These are phyloP conservation scores for Bidens hawaiensis DNA, from an alignment of 140 eudicot genomes.

Conservation along the genomic window DNA sequence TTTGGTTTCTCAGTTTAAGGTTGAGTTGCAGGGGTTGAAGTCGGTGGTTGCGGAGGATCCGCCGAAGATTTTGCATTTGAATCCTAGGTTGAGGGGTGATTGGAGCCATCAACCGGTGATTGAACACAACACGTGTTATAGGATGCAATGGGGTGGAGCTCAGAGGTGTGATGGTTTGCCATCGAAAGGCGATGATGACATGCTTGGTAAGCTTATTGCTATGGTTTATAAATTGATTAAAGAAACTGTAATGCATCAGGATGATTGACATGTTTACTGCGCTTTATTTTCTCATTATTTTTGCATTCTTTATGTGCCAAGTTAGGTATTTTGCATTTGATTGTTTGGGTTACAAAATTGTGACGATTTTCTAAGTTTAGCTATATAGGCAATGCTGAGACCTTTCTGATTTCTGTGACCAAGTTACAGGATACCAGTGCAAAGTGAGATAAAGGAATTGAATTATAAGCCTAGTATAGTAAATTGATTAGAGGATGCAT, in stretches of 20 bases:
- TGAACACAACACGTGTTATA: slow-evolving; percentile 91
- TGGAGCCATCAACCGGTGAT: slow-evolving; percentile 87
- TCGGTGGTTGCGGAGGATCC: slow-evolving; percentile 86
- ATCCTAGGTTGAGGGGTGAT: slow-evolving; percentile 92
- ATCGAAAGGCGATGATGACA: no score
- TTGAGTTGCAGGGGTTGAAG: slow-evolving; percentile 87
- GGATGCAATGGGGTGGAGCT: slow-evolving; percentile 95
- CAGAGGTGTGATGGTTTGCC: slow-evolving; percentile 95
- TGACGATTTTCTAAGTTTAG: background rate
- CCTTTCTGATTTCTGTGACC: background rate
- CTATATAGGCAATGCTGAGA: background rate
- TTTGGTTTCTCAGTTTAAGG: slow-evolving; percentile 77
- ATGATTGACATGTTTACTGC: slow-evolving; percentile 3
- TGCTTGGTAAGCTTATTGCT: slow-evolving; percentile 46
- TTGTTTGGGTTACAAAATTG: background rate
- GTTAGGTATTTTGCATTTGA: background rate
- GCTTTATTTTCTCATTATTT: background rate
- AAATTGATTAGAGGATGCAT: background rate
- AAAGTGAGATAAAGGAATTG: background rate
- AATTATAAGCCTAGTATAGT: background rate
- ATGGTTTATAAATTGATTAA: background rate
- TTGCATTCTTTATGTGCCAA: slow-evolving; percentile 1
- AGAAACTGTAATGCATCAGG: background rate
- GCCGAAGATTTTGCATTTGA: no score
- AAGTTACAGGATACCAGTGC: background rate